phyloP scores from a whole-genome alignment of 176 grass and related monocot species.

The Aegilops bicornis region DNA sequence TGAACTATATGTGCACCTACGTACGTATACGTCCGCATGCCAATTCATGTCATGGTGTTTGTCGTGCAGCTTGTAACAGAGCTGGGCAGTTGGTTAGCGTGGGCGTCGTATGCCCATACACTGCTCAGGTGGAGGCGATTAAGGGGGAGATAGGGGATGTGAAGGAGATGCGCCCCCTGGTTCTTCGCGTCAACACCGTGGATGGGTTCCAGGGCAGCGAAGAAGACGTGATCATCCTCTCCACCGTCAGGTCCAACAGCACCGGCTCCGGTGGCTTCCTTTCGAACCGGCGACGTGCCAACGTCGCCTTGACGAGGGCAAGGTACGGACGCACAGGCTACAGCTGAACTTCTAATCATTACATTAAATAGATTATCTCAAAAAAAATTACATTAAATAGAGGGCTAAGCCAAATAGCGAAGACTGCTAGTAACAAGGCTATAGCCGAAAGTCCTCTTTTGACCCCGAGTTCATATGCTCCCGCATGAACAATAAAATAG shows the following conservation, averaged over 20 bases:
- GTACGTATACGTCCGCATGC: neutral
- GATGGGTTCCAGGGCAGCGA: conserved; percentile 84
- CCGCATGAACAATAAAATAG: no score
- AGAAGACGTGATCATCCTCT: conserved; percentile 71
- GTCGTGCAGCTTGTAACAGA: conserved; percentile 25
- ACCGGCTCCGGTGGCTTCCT: conserved; percentile 52
- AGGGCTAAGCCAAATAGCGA: no score
- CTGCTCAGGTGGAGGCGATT: conserved; percentile 57
- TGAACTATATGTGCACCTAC: neutral
- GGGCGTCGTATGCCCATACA: conserved; percentile 63
- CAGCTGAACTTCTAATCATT: no score
- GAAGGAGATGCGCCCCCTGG: neutral
- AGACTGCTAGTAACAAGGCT: no score
- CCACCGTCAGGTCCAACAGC: conserved; percentile 66
- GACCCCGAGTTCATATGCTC: no score
- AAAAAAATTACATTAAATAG: no score
- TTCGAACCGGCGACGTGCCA: conserved; percentile 45
- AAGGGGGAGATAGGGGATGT: conserved; percentile 28
- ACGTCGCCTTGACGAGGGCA: conserved; percentile 68
- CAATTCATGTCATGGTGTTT: no score
- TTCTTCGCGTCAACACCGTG: conserved; percentile 46
- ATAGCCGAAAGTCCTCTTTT: no score
- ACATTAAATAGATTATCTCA: no score
- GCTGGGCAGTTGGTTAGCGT: conserved; percentile 35
- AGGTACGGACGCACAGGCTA: conserved; percentile 27